These are phyloP conservation scores for Boletus rufocinnamomeus DNA, from an alignment of 768 basidiomycete genomes.

Conservation along the genomic window DNA sequence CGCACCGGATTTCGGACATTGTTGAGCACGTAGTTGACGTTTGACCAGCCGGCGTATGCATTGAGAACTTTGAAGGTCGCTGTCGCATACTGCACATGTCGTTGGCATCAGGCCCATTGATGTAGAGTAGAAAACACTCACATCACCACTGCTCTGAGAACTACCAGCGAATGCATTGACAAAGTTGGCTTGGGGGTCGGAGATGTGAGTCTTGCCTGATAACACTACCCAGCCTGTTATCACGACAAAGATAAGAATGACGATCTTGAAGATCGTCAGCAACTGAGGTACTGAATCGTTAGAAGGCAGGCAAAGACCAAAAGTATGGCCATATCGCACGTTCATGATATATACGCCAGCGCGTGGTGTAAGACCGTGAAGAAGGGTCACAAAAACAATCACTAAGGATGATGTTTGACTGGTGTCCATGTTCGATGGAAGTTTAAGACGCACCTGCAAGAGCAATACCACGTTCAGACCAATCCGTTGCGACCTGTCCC, in stretches of 20 bases:
- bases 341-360: conserved; percentile 56
- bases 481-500: conserved; percentile 40
- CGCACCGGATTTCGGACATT: no score
- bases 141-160: conserved; percentile 52
- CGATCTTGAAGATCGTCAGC: conserved; percentile 55
- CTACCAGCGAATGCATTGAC: conserved; percentile 57
- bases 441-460: conserved; percentile 44
- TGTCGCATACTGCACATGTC: conserved; percentile 51
- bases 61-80: conserved; percentile 64
- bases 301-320: background rate
- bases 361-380: conserved; percentile 54
- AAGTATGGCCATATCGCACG: conserved; percentile 31
- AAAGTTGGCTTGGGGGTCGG: conserved; percentile 60
- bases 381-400: conserved; percentile 48
- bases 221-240: conserved; percentile 64
- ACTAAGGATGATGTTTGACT: conserved; percentile 34
- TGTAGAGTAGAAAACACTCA: conserved; percentile 12
- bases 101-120: background rate
- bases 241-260: conserved; percentile 55
- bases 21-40: no score
- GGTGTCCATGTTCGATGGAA: background rate
- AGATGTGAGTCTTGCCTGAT: conserved; percentile 53
- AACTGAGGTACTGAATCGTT: conserved; percentile 30
- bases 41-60: conserved; percentile 55
- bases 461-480: conserved; percentile 60